Conservation (phyloP, 2,329 filamentous ascomycete species). For the Apiospora saccharicola region DNA sequence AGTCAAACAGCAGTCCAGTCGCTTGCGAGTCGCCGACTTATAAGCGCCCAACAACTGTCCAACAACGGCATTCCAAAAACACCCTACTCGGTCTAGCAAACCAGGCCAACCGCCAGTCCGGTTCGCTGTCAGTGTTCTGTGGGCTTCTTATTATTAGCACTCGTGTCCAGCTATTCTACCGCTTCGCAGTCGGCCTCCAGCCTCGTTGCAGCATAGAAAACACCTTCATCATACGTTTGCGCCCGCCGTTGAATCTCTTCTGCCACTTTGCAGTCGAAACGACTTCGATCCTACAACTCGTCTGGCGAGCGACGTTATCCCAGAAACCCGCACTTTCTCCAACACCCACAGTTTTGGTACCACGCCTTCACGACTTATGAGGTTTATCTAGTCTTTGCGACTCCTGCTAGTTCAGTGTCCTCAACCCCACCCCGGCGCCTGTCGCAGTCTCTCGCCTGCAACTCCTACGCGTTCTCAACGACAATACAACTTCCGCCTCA, state of each 20-base stretch:
- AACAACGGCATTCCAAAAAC: not conserved
- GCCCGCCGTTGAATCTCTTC: conserved; percentile 11
- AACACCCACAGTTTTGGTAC: conserved; percentile 12
- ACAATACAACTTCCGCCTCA: not conserved
- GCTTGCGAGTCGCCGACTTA: not conserved
- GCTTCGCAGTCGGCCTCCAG: conserved; percentile 8
- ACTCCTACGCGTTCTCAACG: not conserved
- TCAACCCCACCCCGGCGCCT: conserved; percentile 13
- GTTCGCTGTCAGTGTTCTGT: conserved; percentile 14
- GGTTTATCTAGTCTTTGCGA: conserved; percentile 7
- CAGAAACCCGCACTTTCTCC: not conserved
- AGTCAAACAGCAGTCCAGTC: not conserved
- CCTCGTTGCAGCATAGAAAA: conserved; percentile 11
- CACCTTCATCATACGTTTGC: conserved; percentile 15
- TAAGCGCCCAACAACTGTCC: conserved; percentile 6
- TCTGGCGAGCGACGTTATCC: not conserved
- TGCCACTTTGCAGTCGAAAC: not conserved
- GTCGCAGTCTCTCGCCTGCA: not conserved
- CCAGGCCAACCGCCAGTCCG: not conserved
- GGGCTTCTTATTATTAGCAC: conserved; percentile 16
- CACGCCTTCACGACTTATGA: conserved; percentile 10
- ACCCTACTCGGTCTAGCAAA: not conserved
- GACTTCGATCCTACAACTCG: not conserved
- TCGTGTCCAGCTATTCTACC: conserved; percentile 5
- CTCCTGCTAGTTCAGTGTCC: not conserved